Conservation (phyloP, 805 yeast genomes). For the Naumovozyma castellii region DNA sequence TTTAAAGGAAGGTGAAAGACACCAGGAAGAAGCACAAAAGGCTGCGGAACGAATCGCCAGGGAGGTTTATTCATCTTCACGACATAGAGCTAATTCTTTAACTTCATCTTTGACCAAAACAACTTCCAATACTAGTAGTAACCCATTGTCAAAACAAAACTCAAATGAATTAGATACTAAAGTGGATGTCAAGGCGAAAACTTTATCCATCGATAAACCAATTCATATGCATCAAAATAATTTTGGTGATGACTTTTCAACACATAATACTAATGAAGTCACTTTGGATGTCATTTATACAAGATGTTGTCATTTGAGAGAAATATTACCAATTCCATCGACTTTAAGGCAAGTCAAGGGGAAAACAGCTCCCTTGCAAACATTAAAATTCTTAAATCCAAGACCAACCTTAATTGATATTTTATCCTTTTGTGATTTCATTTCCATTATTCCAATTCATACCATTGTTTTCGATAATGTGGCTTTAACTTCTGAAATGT, state of each 20-base stretch:
- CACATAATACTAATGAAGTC: conserved; percentile 24
- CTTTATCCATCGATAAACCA: conserved; percentile 58
- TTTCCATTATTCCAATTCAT: conserved; percentile 74
- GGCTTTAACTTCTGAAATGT: conserved; percentile 62
- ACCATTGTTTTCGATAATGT: conserved; percentile 75
- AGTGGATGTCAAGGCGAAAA: conserved; percentile 20
- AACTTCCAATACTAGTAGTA: conserved; percentile 3
- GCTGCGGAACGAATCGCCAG: conserved; percentile 62
- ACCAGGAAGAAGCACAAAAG: conserved; percentile 66
- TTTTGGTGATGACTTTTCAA: conserved; percentile 29
- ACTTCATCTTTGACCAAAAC: background rate
- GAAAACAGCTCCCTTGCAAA: conserved; percentile 63
- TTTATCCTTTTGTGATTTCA: conserved; percentile 78
- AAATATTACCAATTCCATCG: conserved; percentile 86
- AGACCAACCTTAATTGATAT: conserved; percentile 83
- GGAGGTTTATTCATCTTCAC: conserved; percentile 37
- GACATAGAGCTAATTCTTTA: background rate
- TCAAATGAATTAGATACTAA: background rate
- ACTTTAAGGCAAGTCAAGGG: conserved; percentile 75
- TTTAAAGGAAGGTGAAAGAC: conserved; percentile 53
- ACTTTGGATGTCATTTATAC: conserved; percentile 66
- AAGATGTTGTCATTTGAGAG: conserved; percentile 86
- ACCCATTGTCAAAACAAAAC: background rate
- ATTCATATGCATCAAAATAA: conserved; percentile 52
- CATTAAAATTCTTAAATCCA: conserved; percentile 72